A percentile compares a stretch with the other conserved stretches of the same genome.
These are phyloP conservation scores for Mucor circinelloides DNA, from an alignment of 371 early-diverging fungal genomes.

Conservation along the genomic window DNA sequence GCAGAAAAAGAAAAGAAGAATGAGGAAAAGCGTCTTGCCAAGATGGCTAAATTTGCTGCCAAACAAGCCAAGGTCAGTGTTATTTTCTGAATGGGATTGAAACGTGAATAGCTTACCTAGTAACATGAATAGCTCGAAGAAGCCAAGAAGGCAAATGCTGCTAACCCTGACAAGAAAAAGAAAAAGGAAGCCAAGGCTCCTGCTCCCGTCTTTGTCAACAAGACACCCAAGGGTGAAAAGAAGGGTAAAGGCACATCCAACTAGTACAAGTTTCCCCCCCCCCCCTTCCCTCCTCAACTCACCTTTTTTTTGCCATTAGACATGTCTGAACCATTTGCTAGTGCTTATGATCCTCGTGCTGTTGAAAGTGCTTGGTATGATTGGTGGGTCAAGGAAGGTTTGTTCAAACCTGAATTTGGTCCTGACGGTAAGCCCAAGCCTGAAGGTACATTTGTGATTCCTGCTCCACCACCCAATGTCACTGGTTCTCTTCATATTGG, in stretches of 20 bases:
- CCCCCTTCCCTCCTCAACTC: too few species aligned
- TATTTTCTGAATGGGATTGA: too few species aligned
- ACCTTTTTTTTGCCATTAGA: too few species aligned
- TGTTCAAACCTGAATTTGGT: slow-evolving; percentile 87
- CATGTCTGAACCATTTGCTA: slow-evolving; percentile 79
- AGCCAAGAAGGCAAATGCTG: slow-evolving; percentile 45
- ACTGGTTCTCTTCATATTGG: slow-evolving; percentile 99
- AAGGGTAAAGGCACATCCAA: too few species aligned
- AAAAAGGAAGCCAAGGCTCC: slow-evolving; percentile 56
- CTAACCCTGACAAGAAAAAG: slow-evolving; percentile 61
- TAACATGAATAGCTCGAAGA: slow-evolving; percentile 62
- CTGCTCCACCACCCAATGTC: slow-evolving; percentile 99
- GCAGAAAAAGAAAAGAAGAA: slow-evolving; percentile 83
- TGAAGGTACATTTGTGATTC: slow-evolving; percentile 90
- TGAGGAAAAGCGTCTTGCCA: slow-evolving; percentile 90
- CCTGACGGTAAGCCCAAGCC: slow-evolving; percentile 74
- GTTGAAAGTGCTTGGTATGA: slow-evolving; percentile 98
- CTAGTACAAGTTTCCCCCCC: too few species aligned
- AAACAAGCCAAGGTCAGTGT: slow-evolving; percentile 72
- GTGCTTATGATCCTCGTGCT: slow-evolving; percentile 87
- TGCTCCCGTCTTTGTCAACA: slow-evolving; percentile 74
- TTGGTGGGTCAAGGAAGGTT: slow-evolving; percentile 92
- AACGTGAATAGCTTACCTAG: too few species aligned
- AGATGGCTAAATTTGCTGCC: slow-evolving; percentile 92
- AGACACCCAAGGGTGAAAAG: slow-evolving; percentile 90